These are phyloP conservation scores for Olyra latifolia DNA, from an alignment of 176 grass and related monocot genomes.

Conservation along the genomic window DNA sequence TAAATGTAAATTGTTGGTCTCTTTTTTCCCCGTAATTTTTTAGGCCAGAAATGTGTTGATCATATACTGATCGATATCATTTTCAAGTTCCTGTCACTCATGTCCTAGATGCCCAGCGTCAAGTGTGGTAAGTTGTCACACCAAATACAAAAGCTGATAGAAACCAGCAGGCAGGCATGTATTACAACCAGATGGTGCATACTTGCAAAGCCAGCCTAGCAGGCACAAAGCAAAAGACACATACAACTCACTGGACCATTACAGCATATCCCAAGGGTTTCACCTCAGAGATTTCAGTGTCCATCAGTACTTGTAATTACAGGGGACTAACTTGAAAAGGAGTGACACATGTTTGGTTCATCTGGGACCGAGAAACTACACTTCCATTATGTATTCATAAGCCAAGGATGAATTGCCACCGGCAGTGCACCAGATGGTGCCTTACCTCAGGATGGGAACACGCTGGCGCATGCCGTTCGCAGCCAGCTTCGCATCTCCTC, in stretches of 20 bases:
- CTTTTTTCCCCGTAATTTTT: neutral
- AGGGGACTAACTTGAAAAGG: neutral
- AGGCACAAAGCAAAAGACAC: neutral
- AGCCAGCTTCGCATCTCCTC: slow-evolving; percentile 32
- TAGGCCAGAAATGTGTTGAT: neutral
- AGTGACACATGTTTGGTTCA: slow-evolving; percentile 14
- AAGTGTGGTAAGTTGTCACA: neutral
- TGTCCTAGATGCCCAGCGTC: neutral
- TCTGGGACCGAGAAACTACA: slow-evolving; percentile 30
- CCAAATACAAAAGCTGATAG: slow-evolving; percentile 6
- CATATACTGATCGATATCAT: neutral
- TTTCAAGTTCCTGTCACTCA: neutral
- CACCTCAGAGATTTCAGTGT: neutral
- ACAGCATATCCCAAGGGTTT: neutral
- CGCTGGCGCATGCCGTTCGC: slow-evolving; percentile 30
- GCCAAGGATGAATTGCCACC: slow-evolving; percentile 99
- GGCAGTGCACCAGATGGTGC: slow-evolving; percentile 31
- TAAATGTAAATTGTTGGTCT: neutral
- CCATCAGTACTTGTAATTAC: slow-evolving; percentile 20
- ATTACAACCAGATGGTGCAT: slow-evolving; percentile 1
- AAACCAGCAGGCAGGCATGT: neutral
- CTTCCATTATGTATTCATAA: slow-evolving; percentile 50
- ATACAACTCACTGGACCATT: neutral
- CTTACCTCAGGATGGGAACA: slow-evolving; percentile 43
- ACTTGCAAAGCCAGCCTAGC: neutral